Evolutionary conservation across 352 stramenopile species (phyloP), one percentile per base, ranked within the genome.

Genomic region (Pythium graminicola): DNA sequence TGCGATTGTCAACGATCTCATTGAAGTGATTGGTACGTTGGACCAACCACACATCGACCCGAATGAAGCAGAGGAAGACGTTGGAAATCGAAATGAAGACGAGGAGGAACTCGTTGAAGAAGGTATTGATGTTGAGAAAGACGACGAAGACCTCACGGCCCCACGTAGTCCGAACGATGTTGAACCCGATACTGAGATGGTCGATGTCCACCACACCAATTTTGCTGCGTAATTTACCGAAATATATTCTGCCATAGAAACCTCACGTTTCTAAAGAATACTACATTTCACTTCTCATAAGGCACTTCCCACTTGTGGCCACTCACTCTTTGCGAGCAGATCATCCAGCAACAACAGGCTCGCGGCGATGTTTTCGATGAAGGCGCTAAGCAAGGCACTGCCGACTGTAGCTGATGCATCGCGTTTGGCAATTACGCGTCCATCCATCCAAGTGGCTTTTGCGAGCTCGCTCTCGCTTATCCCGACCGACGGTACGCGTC

Each of bases 401-500:
- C 74, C 78, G 23, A 17, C 54, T 42, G 48, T 65, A 26, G 50
- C 54, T 16, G 43, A 49, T 29, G 63, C 50, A 23, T 19, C 52
- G 10, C 31, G 28, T 16, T 7, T 43, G 28, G 23, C 42, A 24
- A 24, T 19, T 6, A 24, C 46, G 38, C 54, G 41, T 16, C 46
- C 36, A 16, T 11, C 45, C 13, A 49, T 50, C 17, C 62, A 55
- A 10, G 56, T 56, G 23, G 52, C 65, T 17, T 72, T 75, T 50
- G 76, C 76, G 17, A 86, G 72, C 66, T 72, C 71, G 59, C 49
- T 80, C n/a, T 70, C 69, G 7, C 61, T 64, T 9, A 64, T 81
- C 31, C 61, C 75, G 41, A 79, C 77, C 44, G 74, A 80, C 42
- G 64, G 60, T 42, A 81, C 85, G 31, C 79, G 81, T 38, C 81